Evolutionary conservation across 306 rosid genomes (phyloP), one percentile per base, ranked within the genome.

Genomic region (Pterocarpus santalinus): DNA sequence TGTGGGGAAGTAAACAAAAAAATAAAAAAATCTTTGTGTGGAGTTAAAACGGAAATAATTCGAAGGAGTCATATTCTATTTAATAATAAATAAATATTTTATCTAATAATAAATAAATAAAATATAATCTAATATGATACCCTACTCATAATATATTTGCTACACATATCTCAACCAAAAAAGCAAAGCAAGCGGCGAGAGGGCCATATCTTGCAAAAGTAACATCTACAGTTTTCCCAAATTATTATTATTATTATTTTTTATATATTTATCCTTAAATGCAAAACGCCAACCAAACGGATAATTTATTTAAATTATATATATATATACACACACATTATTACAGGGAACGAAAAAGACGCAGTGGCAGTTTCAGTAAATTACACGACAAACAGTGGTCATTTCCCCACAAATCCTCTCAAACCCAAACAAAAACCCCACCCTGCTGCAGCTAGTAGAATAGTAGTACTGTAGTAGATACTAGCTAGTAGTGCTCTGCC

Each of bases 341-440:
- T 65, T 15, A 16, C 71, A 39, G 7, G 33, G 28, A 62, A 69
- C 5, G 41, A 74, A 64, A 51, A 5, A 8, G 13, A 12, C 2
- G 3, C 16, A 44, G 69, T 84, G 92, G 90, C 61, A 70, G 0
- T 32, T 76, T 22, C 0, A 4, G 93, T 90, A 85, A 84, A 80
- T 86, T 66, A 15, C 2, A 3, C 0, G 11, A 22, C 22, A 80
- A 78, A 57, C 36, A 55, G 30, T 14, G 94, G 71, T 81, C 80
- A 81, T 46, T 58, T 75, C 73, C 14, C 4, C 12, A 4, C 7
- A 0, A 30, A 55, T 8, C 36, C 49, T 6, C 51, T n/a, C 51
- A 33, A 7, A 22, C 22, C 15, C 75, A 65, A 83, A 73, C 84
- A 77, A 81, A 65, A 88, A 64, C 82, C 78, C 85, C 86, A 81